These are phyloP conservation scores for Xerocomellus amylosporus DNA, from an alignment of 768 basidiomycete genomes.

Conservation along the genomic window DNA sequence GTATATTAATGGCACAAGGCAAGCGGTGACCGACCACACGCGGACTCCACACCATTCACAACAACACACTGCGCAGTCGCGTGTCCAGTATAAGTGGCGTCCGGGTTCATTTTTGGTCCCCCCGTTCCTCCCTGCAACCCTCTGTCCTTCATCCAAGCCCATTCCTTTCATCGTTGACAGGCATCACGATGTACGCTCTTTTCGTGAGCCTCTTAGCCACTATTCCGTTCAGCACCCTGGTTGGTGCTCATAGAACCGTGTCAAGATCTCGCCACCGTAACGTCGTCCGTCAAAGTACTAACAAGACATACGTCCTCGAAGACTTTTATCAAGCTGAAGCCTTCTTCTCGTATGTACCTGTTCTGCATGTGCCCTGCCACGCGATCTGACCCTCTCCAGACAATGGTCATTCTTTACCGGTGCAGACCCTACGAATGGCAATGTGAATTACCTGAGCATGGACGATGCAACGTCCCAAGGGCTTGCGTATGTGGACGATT, in stretches of 20 bases:
- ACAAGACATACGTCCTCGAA: constrained; percentile 34
- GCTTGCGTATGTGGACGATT: constrained; percentile 58
- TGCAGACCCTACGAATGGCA: constrained; percentile 68
- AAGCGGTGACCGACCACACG: constrained; percentile 1
- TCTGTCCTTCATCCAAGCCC: not conserved
- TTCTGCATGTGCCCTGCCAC: not conserved
- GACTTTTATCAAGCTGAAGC: constrained; percentile 48
- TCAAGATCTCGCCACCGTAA: constrained; percentile 31
- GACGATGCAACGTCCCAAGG: constrained; percentile 47
- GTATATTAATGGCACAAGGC: constrained; percentile 19
- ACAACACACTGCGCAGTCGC: not conserved
- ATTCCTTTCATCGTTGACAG: constrained; percentile 10
- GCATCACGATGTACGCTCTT: constrained; percentile 32
- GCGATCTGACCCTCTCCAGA: constrained; percentile 35
- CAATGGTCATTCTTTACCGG: constrained; percentile 65
- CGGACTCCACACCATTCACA: not conserved
- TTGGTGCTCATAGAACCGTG: constrained; percentile 30
- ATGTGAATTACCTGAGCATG: constrained; percentile 56
- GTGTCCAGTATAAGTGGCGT: not conserved
- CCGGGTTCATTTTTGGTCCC: not conserved
- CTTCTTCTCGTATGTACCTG: constrained; percentile 54
- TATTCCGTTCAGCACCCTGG: constrained; percentile 37
- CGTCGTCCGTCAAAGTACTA: constrained; percentile 21
- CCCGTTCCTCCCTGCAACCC: not conserved
- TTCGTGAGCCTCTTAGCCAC: constrained; percentile 32